Evolutionary conservation across 768 basidiomycete species (phyloP).

Genomic region (Heimioporus sp.): DNA sequence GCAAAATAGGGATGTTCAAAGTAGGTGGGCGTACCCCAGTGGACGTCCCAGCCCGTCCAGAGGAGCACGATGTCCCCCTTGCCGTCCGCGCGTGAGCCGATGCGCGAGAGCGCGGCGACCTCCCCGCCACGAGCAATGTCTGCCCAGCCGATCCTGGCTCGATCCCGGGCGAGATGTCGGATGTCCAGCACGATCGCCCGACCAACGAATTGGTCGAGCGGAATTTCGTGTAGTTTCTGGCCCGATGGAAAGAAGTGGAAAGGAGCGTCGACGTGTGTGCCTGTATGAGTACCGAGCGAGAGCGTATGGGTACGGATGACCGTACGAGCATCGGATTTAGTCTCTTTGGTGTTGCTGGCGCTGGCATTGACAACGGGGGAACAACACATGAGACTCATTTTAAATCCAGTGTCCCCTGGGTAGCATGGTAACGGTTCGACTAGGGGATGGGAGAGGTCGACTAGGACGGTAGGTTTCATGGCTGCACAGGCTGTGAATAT

Average conservation of each 20-base stretch:
- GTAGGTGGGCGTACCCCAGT: slow-evolving; percentile 52
- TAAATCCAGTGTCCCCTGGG: slow-evolving; percentile 27
- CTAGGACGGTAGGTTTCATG: slow-evolving; percentile 16
- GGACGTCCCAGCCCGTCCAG: slow-evolving; percentile 65
- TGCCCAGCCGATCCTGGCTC: slow-evolving; percentile 56
- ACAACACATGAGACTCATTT: slow-evolving; percentile 20
- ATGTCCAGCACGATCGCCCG: slow-evolving; percentile 58
- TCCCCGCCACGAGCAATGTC: slow-evolving; percentile 7
- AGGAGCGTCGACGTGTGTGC: slow-evolving; percentile 80
- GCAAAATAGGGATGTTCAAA: slow-evolving; percentile 65
- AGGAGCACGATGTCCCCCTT: slow-evolving; percentile 48
- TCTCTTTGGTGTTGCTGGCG: slow-evolving; percentile 16
- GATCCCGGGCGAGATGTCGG: slow-evolving; percentile 36
- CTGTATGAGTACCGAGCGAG: slow-evolving; percentile 65
- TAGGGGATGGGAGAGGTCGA: slow-evolving; percentile 29
- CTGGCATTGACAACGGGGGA: slow-evolving; percentile 5
- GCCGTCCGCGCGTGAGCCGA: slow-evolving; percentile 25
- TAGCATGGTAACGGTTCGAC: slow-evolving; percentile 23
- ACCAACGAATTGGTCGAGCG: slow-evolving; percentile 51
- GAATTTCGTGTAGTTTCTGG: slow-evolving; percentile 55
- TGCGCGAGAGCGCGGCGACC: slow-evolving; percentile 3
- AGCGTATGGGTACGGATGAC: slow-evolving; percentile 35
- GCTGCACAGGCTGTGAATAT: too few relatives aligned
- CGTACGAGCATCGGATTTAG: slow-evolving; percentile 2
- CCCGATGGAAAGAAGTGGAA: slow-evolving; percentile 66